Evolutionary conservation across 495 filamentous ascomycete species (phyloP), one percentile per base, ranked within the genome.

Genomic region (Hyaloscypha variabilis): DNA sequence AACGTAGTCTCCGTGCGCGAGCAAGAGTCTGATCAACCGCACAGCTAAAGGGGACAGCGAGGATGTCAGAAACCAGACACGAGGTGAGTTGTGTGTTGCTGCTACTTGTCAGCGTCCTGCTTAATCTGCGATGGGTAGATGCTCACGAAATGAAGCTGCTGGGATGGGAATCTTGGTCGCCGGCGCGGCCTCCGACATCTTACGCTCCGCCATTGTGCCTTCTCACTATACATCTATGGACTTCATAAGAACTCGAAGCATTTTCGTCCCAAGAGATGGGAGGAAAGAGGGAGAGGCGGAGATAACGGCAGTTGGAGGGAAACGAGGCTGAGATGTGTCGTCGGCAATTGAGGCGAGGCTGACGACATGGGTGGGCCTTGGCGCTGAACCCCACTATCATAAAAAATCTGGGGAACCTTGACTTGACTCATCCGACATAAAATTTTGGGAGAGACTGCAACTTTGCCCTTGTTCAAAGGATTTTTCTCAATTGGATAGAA

Each of bases 21-120:
- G 88, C 57, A 92, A 80, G 70, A 91, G 86, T 53, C 90, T 85
- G 54, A 90, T 87, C 67, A 94, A 82, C 25, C 85, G 82, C 56
- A 88, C 78, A 42, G 83, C 88, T 70, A 96, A 84, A n/a, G 94
- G 92, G 58, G 91, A 90, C 67, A 91, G 82, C 23, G 90, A 88
- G 54, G 90, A 89, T 28, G 93, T 96, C 63, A 98, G 82, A 72
- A 97, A 89, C 94, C 95, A 98, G 74, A 92, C 90, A 64, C 83
- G 76, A 63, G 83, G 83, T 46, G 83, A 86, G 70, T 86, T 86
- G 70, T 86, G 83, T 28, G 82, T 73, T 28, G 70, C 69, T 72
- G 56, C 25, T 29, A 13, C 19, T 50, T 31, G 60, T 58, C 55
- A 60, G 60, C 29, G 11, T n/a, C 25, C 17, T 57, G 26, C n/a